Percentiles rank a stretch among this genome's conserved stretches.
Conservation (phyloP, 2,329 filamentous ascomycete species). For the Macrophomina phaseolina region DNA sequence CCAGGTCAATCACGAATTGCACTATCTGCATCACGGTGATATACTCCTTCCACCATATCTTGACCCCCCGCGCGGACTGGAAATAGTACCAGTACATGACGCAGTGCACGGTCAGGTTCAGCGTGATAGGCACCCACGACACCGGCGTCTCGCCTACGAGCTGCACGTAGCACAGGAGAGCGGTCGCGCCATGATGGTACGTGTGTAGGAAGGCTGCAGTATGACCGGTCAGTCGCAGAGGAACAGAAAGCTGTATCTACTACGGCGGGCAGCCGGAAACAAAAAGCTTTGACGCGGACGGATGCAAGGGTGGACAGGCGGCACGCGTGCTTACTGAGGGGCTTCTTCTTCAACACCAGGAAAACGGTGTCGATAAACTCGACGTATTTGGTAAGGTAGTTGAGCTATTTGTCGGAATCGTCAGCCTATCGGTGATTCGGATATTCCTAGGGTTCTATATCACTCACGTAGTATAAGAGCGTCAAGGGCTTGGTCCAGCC, state of each 20-base stretch:
- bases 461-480: conserved; percentile 90
- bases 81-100: conserved; percentile 99
- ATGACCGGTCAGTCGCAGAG: conserved; percentile 37
- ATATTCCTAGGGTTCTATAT: background rate
- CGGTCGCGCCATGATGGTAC: conserved; percentile 97
- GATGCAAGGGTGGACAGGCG: background rate
- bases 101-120: conserved; percentile 93
- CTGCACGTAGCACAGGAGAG: conserved; percentile 96
- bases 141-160: conserved; percentile 90
- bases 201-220: conserved; percentile 85
- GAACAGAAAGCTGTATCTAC: background rate
- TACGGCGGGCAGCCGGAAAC: too few relatives aligned
- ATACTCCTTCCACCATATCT: conserved; percentile 99
- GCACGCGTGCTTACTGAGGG: conserved; percentile 67
- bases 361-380: conserved; percentile 96
- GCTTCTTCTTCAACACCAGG: conserved; percentile 99
- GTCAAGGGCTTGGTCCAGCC: conserved; percentile 94
- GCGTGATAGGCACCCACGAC: conserved; percentile 90
- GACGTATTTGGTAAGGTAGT: conserved; percentile 97
- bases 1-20: conserved; percentile 96
- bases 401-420: conserved; percentile 66
- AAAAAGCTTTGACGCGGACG: too few relatives aligned
- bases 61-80: conserved; percentile 92
- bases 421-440: background rate
- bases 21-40: conserved; percentile 96